phyloP scores from a whole-genome alignment of 2,329 filamentous ascomycete species.

The Raffaelea deltoideospora region DNA sequence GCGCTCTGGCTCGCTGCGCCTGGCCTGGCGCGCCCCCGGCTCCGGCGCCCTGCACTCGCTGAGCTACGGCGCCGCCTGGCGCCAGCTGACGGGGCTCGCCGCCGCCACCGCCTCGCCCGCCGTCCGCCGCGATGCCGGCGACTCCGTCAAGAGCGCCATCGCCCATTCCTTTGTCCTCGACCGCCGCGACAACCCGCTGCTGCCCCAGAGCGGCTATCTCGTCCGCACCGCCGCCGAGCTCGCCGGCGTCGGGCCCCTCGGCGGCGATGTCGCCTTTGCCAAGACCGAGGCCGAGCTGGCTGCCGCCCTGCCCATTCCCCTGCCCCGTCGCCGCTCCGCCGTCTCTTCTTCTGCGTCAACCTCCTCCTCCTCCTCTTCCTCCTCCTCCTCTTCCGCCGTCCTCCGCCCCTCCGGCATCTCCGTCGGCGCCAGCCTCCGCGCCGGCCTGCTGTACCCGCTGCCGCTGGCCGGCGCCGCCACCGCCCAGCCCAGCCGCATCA shows the following conservation, averaged over 20 bases:
- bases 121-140: slow-evolving; percentile 72
- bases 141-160: slow-evolving; percentile 37
- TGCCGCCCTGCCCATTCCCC: slow-evolving; percentile 55
- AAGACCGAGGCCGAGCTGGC: slow-evolving; percentile 81
- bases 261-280: slow-evolving; percentile 83
- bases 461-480: slow-evolving; percentile 31
- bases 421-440: slow-evolving; percentile 65
- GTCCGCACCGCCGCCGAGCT: slow-evolving; percentile 65
- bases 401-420: slow-evolving; percentile 46
- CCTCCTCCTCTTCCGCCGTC: neutral
- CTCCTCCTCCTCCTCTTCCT: neutral
- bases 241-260: slow-evolving; percentile 72
- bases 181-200: slow-evolving; percentile 65
- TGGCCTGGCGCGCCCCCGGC: slow-evolving; percentile 54
- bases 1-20: slow-evolving; percentile 60
- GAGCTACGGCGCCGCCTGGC: slow-evolving; percentile 70
- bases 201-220: slow-evolving; percentile 72
- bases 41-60: slow-evolving; percentile 64
- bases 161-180: slow-evolving; percentile 39
- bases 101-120: slow-evolving; percentile 62
- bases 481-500: slow-evolving; percentile 61
- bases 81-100: slow-evolving; percentile 70
- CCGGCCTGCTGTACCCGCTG: slow-evolving; percentile 73
- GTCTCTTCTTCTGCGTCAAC: neutral
- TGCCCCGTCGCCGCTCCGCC: slow-evolving; percentile 35